Base-by-base conservation (phyloP, 2,329 filamentous ascomycete genomes). In the Mycosphaerella sp. region DNA sequence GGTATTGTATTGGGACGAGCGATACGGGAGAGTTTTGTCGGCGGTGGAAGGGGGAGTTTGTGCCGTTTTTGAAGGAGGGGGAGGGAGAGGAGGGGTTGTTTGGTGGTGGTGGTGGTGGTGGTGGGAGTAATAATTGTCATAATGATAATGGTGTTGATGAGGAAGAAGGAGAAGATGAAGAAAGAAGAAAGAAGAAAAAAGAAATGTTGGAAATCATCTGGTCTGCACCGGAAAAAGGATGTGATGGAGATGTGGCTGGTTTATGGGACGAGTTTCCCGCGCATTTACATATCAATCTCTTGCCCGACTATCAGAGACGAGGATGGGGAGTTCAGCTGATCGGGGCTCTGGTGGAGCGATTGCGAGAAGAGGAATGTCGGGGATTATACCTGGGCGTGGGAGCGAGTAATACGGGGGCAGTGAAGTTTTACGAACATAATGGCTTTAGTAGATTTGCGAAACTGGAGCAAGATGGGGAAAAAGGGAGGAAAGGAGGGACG, bases 241-340 rank as follows among this genome's bases (percentile, higher is more conserved):
- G 31, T 51, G 55, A 17, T 49, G 51, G 12, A 45, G 34, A 50
- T 6, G 60, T 55, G 26, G 60, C 61, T 0, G 46, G 60, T 4
- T 45, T 66, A 23, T 53, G 70, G 32, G 48, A 57, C 17, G 49
- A 56, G 39, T 73, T 66, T 54, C 66, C 69, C 0, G 69, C 68
- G 5, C 71, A 73, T 60, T 59, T 73, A 17, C 70, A 73, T 41
- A 67, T 73, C 43, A 64, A 73, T 47, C 65, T 73, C 8, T 47
- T 72, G 45, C 65, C 67, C 0, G 62, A 64, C 39, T 68, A 61
- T 40, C 69, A 70, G 12, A 38, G 8, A n/a, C 34, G 12, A n/a
- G 34, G 34, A n/a, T 38, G 4, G 4, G 34, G 34, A n/a, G 12
- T 2, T 11, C 34, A 10, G 8, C 8, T 38, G 4, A 38, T 38